phyloP scores from a whole-genome alignment of 2,329 filamentous ascomycete genomes.

The Zasmidium angulare region DNA sequence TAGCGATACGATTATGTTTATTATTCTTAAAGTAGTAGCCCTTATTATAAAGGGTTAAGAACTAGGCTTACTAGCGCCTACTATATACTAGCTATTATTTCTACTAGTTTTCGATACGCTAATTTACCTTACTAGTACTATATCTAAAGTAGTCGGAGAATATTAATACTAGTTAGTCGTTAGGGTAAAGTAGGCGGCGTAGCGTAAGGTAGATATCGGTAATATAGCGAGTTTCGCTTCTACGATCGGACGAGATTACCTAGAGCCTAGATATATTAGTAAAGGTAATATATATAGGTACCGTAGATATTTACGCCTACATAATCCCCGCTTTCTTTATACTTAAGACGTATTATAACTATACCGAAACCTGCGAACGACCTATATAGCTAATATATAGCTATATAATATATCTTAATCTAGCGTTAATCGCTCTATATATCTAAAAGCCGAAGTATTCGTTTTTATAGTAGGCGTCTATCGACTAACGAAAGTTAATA shows the following conservation, averaged over 20 bases:
- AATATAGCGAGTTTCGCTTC: background rate
- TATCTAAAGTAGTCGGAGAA: too few relatives aligned
- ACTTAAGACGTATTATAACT: background rate
- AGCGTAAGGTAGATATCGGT: background rate
- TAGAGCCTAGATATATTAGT: background rate
- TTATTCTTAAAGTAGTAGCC: background rate
- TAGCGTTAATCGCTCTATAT: background rate
- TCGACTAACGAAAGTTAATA: background rate
- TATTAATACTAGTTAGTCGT: background rate
- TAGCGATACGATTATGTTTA: background rate
- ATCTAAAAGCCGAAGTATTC: background rate
- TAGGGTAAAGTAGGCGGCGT: background rate
- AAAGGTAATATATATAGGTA: background rate
- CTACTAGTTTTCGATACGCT: background rate
- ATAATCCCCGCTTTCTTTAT: background rate
- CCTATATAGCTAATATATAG: background rate
- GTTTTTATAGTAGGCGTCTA: background rate
- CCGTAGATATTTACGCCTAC: background rate
- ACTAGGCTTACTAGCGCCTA: background rate
- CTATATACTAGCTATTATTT: slow-evolving; percentile 1
- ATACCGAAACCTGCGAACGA: background rate
- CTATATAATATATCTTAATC: background rate
- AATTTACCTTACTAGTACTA: background rate
- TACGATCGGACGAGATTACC: background rate
- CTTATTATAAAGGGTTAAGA: background rate